Conservation (phyloP, 2,329 filamentous ascomycete genomes). For the Fusarium humuli region DNA sequence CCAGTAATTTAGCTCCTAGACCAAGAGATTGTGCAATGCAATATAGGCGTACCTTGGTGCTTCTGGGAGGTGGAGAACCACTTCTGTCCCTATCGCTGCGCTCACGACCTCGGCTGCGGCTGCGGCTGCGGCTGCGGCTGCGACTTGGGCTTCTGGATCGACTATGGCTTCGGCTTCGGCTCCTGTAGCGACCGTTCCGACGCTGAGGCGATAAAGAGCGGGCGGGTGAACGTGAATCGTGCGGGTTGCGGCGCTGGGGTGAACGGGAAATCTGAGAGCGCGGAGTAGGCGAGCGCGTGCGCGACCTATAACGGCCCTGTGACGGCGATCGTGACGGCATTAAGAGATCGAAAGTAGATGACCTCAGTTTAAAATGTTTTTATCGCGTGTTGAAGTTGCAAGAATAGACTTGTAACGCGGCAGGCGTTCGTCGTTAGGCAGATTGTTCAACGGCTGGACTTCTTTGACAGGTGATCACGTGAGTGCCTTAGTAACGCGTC, state of each 20-base stretch:
- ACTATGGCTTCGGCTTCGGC: constrained; percentile 44
- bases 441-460: constrained; percentile 3
- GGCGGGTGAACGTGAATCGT: constrained; percentile 52
- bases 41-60: constrained; percentile 62
- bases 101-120: constrained; percentile 49
- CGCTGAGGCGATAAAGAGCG: constrained; percentile 50
- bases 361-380: constrained; percentile 5
- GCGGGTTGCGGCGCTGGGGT: constrained; percentile 45
- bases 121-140: constrained; percentile 50
- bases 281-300: constrained; percentile 52
- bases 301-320: constrained; percentile 50
- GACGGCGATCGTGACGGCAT: constrained; percentile 51
- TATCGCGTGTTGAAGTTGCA: constrained; percentile 21
- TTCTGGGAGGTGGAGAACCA: constrained; percentile 55
- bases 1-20: constrained; percentile 19
- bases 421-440: constrained; percentile 8
- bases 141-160: constrained; percentile 46
- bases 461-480: constrained; percentile 41
- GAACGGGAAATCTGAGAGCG: constrained; percentile 53
- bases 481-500: constrained; percentile 12
- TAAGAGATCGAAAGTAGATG: neutral
- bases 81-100: constrained; percentile 54
- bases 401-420: constrained; percentile 17
- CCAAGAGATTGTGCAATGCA: neutral
- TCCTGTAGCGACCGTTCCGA: constrained; percentile 51